phyloP scores from a whole-genome alignment of 306 rosid species.

The Acacia confusa region DNA sequence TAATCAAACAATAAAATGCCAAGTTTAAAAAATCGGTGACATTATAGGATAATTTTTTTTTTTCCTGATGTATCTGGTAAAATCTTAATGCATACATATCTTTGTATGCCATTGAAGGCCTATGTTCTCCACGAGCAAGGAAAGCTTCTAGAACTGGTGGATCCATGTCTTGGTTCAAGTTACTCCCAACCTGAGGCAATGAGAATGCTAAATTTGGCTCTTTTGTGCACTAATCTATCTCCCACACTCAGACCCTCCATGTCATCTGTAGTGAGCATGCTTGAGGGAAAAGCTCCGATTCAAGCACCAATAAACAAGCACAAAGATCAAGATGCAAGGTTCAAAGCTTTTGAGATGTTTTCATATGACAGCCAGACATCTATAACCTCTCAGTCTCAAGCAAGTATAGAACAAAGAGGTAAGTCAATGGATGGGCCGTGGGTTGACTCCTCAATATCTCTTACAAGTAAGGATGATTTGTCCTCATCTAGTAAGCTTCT shows the following conservation, averaged over 20 bases:
- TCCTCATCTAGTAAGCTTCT: constrained; percentile 47
- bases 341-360: constrained; percentile 63
- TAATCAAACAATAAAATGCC: background rate
- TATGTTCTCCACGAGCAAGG: constrained; percentile 93
- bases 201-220: constrained; percentile 75
- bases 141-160: constrained; percentile 76
- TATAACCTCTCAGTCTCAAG: constrained; percentile 42
- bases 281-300: constrained; percentile 66
- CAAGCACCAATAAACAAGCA: constrained; percentile 55
- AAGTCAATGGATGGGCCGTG: constrained; percentile 59
- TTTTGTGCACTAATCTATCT: constrained; percentile 84
- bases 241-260: constrained; percentile 88
- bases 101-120: constrained; percentile 51
- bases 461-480: constrained; percentile 35
- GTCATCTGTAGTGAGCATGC: constrained; percentile 89
- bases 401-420: constrained; percentile 44
- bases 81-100: background rate
- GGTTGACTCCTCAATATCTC: constrained; percentile 57
- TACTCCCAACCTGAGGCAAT: constrained; percentile 60
- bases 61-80: background rate
- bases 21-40: background rate
- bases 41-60: background rate
- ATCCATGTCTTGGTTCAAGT: constrained; percentile 60
- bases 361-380: constrained; percentile 64
- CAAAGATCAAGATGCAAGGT: constrained; percentile 50